Percentiles rank a stretch among this genome's conserved stretches.
phyloP scores from a whole-genome alignment of 441 rosid genomes.

The Viola pubescens region DNA sequence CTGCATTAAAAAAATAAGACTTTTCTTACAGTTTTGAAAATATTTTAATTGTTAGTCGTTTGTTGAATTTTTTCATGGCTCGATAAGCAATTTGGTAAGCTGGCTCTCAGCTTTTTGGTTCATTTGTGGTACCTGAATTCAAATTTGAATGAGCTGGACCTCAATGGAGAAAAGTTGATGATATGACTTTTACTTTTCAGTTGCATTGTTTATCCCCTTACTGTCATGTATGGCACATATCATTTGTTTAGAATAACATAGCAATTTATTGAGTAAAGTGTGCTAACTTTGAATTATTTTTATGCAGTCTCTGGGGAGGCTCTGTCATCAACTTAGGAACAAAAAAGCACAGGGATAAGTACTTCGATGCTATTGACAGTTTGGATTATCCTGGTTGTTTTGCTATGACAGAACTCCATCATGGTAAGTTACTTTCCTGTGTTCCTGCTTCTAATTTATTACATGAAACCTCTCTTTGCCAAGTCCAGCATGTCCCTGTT shows the following conservation, averaged over 20 bases:
- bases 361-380: slow-evolving; percentile 73
- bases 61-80: not conserved
- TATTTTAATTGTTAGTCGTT: not conserved
- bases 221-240: no score
- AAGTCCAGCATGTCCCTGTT: no score
- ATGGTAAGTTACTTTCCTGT: slow-evolving; percentile 42
- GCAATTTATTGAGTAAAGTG: not conserved
- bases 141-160: not conserved
- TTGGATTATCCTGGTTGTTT: slow-evolving; percentile 91
- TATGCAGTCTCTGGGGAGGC: slow-evolving; percentile 96
- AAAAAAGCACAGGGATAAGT: slow-evolving; percentile 82
- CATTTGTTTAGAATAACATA: not conserved
- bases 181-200: not conserved
- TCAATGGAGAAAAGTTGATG: no score
- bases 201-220: not conserved
- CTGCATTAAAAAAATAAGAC: no score
- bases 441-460: not conserved
- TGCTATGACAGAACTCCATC: slow-evolving; percentile 98
- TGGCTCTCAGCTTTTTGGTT: not conserved
- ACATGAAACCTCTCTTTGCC: not conserved
- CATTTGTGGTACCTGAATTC: not conserved
- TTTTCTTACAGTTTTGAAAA: no score
- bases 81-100: no score
- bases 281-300: slow-evolving; percentile 7
- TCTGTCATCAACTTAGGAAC: slow-evolving; percentile 89